Evolutionary conservation across 441 rosid species (phyloP).

Genomic region (Geranium incanum): DNA sequence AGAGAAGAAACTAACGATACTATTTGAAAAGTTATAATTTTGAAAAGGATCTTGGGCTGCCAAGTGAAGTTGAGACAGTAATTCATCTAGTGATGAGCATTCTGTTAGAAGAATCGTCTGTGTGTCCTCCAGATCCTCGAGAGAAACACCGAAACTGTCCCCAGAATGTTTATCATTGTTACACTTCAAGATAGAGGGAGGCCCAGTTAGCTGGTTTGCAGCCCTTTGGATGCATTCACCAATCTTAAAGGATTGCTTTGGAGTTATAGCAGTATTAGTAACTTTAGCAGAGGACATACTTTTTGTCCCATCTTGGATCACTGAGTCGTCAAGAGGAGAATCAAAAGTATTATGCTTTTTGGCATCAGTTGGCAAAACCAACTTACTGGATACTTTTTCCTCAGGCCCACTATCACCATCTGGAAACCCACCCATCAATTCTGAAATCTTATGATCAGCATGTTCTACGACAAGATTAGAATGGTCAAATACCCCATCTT

Average conservation of each 20-base stretch:
- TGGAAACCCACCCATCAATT: conserved; percentile 37
- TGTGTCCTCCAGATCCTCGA: conserved; percentile 33
- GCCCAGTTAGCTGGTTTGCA: conserved; percentile 82
- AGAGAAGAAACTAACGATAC: conserved; percentile 55
- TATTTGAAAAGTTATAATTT: conserved; percentile 37
- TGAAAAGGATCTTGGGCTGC: conserved; percentile 59
- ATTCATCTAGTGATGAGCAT: conserved; percentile 47
- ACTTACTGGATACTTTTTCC: conserved; percentile 27
- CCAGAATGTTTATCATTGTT: conserved; percentile 29
- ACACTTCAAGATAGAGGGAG: conserved; percentile 53
- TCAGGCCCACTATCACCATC: conserved; percentile 39
- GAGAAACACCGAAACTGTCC: conserved; percentile 37
- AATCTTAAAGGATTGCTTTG: conserved; percentile 75
- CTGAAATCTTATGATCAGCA: conserved; percentile 24
- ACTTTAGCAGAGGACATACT: conserved; percentile 56
- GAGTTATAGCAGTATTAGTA: conserved; percentile 26
- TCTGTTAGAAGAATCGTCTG: conserved; percentile 33
- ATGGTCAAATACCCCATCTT: conserved; percentile 13
- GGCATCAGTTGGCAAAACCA: conserved; percentile 32
- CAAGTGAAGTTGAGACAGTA: conserved; percentile 55
- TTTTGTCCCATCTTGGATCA: conserved; percentile 44
- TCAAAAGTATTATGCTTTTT: conserved; percentile 37
- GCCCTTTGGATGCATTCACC: conserved; percentile 86
- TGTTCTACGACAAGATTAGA: conserved; percentile 16
- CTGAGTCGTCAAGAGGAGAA: conserved; percentile 33